These are phyloP conservation scores for Solanum gandarillasii DNA, from an alignment of 257 asterid species.

Conservation along the genomic window DNA sequence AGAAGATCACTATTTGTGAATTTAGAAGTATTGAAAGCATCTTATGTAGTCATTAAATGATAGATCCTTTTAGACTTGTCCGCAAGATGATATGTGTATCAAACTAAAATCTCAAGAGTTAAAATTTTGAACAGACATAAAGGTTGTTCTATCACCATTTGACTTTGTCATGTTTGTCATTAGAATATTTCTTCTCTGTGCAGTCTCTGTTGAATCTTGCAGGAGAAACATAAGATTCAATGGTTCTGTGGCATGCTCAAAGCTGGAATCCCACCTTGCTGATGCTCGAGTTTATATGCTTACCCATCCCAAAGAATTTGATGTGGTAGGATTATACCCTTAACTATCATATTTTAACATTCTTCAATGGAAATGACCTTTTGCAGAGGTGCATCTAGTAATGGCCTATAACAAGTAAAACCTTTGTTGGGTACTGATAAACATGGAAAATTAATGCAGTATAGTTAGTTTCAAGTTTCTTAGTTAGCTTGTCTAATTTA, in stretches of 20 bases:
- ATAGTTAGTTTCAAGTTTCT: background rate
- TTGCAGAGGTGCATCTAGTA: background rate
- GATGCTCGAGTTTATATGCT: constrained; percentile 97
- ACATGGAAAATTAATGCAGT: background rate
- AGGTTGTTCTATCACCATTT: background rate
- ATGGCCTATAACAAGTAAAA: background rate
- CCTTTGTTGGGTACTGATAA: background rate
- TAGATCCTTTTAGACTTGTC: background rate
- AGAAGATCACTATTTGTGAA: background rate
- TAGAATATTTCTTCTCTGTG: constrained; percentile 2
- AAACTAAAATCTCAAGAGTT: background rate
- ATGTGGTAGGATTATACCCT: constrained; percentile 47
- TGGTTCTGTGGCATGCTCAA: constrained; percentile 71
- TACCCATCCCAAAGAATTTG: constrained; percentile 91
- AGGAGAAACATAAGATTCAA: constrained; percentile 80
- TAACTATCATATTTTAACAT: background rate
- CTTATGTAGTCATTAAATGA: background rate
- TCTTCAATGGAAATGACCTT: background rate
- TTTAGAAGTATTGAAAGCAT: background rate
- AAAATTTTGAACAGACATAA: background rate
- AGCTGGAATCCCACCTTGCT: constrained; percentile 80
- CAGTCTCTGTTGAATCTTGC: constrained; percentile 91
- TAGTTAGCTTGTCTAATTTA: background rate
- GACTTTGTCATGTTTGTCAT: background rate
- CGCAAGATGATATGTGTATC: background rate